These are phyloP conservation scores for Venturiaceae sp. DNA, from an alignment of 2,329 filamentous ascomycete genomes.

Conservation along the genomic window DNA sequence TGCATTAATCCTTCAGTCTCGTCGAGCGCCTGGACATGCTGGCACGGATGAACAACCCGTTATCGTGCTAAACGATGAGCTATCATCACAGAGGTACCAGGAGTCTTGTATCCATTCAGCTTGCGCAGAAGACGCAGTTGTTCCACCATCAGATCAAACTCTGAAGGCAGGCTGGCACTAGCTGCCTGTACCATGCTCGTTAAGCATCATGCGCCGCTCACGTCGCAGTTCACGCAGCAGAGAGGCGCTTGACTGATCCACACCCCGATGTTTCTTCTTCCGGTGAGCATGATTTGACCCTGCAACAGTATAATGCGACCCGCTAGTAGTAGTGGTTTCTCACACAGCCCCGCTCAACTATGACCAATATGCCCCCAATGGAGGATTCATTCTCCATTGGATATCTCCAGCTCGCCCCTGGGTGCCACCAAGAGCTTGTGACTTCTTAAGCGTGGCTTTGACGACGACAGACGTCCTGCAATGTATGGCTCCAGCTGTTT, in stretches of 20 bases:
- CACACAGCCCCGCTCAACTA: constrained; percentile 10
- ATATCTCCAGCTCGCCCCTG: constrained; percentile 11
- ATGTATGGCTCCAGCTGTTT: constrained; percentile 10
- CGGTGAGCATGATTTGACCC: constrained; percentile 11
- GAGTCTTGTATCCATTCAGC: constrained; percentile 13
- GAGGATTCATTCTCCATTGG: constrained; percentile 7
- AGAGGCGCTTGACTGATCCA: constrained; percentile 12
- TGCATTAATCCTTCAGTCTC: constrained; percentile 12
- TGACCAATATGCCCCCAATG: constrained; percentile 1
- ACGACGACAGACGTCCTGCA: constrained; percentile 5
- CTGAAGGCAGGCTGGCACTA: constrained; percentile 11
- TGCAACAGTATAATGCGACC: constrained; percentile 6
- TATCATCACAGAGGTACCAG: constrained; percentile 11
- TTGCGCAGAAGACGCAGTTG: constrained; percentile 13
- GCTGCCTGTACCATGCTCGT: constrained; percentile 13
- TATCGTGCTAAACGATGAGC: constrained; percentile 11
- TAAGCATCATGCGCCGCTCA: constrained; percentile 12
- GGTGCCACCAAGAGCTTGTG: constrained; percentile 13
- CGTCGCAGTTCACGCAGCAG: constrained; percentile 11
- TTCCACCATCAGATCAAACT: constrained; percentile 12
- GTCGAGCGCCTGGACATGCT: constrained; percentile 11
- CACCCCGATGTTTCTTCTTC: constrained; percentile 9
- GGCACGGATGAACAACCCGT: constrained; percentile 12
- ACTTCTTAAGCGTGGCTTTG: constrained; percentile 13
- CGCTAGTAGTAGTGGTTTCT: constrained; percentile 10